Conservation (phyloP, 2,329 filamentous ascomycete genomes). For the Alternaria viburni region DNA sequence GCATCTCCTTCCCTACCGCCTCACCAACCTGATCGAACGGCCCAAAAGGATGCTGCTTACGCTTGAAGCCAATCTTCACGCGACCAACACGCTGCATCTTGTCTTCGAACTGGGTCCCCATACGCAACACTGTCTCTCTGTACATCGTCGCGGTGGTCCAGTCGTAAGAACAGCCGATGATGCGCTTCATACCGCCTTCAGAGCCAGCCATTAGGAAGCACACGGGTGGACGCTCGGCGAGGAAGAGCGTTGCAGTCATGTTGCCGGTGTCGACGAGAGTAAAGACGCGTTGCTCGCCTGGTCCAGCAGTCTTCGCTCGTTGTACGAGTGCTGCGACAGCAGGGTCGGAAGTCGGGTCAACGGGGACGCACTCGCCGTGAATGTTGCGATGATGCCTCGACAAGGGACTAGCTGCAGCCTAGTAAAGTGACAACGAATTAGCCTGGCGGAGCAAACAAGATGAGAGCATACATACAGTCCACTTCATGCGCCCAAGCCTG, state of each 20-base stretch:
- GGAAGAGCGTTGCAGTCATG: constrained; percentile 54
- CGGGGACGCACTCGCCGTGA: constrained; percentile 39
- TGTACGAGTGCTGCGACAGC: constrained; percentile 27
- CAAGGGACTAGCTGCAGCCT: constrained; percentile 34
- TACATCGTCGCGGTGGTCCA: constrained; percentile 51
- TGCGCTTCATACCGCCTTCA: constrained; percentile 56
- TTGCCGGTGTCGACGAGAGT: constrained; percentile 46
- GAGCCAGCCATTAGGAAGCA: constrained; percentile 53
- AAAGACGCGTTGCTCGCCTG: constrained; percentile 36
- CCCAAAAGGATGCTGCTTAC: constrained; percentile 40
- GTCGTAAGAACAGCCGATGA: constrained; percentile 56
- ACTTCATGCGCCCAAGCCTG: constrained; percentile 44
- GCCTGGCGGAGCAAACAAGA: neutral
- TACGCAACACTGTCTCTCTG: constrained; percentile 54
- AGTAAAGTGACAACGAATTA: neutral
- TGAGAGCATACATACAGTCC: constrained; percentile 34
- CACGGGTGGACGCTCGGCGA: constrained; percentile 49
- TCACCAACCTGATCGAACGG: constrained; percentile 35
- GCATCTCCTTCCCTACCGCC: constrained; percentile 21
- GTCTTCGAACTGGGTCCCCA: constrained; percentile 49
- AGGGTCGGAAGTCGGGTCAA: constrained; percentile 40
- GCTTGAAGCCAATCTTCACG: constrained; percentile 40
- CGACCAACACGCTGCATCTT: constrained; percentile 43
- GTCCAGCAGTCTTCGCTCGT: constrained; percentile 26
- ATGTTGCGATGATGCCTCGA: constrained; percentile 40